Evolutionary conservation across 2,329 filamentous ascomycete genomes (phyloP).

Genomic region (Arthrobotrys conoides): DNA sequence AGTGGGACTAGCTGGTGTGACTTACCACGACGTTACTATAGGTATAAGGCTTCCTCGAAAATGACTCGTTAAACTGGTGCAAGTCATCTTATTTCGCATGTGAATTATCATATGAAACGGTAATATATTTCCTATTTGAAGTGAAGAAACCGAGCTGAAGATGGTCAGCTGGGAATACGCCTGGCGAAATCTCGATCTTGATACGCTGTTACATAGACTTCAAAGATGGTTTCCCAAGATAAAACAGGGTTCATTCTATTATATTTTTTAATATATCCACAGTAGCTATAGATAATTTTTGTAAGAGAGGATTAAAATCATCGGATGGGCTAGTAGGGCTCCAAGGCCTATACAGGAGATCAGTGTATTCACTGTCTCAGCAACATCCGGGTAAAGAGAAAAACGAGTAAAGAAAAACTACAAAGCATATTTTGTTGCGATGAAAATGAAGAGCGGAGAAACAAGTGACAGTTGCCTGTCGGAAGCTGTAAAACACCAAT

Average conservation of each 20-base stretch:
- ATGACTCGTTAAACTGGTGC: constrained; percentile 18
- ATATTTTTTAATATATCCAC: constrained; percentile 52
- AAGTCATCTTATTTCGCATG: constrained; percentile 29
- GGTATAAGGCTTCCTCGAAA: constrained; percentile 34
- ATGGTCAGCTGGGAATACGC: neutral
- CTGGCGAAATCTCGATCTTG: constrained; percentile 2
- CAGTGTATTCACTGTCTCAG: constrained; percentile 34
- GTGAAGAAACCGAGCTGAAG: constrained; percentile 38
- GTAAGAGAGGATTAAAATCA: constrained; percentile 41
- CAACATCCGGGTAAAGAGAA: constrained; percentile 9
- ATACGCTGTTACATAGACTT: neutral
- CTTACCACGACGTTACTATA: constrained; percentile 46
- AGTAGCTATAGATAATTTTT: constrained; percentile 31
- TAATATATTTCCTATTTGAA: constrained; percentile 36
- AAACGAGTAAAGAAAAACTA: constrained; percentile 22
- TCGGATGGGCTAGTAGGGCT: constrained; percentile 4
- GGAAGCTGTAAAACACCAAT: constrained; percentile 37
- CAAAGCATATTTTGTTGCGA: constrained; percentile 19
- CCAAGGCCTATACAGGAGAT: constrained; percentile 27
- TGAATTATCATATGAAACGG: constrained; percentile 29
- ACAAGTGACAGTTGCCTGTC: constrained; percentile 51
- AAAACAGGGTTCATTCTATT: constrained; percentile 44
- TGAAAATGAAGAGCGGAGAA: constrained; percentile 28
- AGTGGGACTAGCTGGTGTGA: constrained; percentile 37
- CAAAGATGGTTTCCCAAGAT: constrained; percentile 8